These are phyloP conservation scores for Cryptosporidium felis DNA, from an alignment of 169 alveolate species.

Conservation along the genomic window DNA sequence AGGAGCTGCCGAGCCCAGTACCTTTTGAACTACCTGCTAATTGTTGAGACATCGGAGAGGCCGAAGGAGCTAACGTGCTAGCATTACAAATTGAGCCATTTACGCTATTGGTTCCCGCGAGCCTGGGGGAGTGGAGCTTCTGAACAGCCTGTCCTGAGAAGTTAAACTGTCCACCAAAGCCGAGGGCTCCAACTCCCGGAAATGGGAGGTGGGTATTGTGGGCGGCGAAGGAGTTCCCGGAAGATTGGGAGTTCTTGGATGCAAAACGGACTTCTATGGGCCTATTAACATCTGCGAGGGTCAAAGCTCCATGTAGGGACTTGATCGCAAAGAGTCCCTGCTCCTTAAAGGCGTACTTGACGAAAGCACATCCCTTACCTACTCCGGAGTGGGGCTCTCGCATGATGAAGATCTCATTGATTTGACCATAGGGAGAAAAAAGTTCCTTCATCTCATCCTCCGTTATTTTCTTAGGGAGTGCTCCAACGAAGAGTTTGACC, in stretches of 20 bases:
- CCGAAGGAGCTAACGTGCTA: constrained; percentile 7
- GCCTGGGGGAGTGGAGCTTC: constrained; percentile 7
- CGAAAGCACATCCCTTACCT: constrained; percentile 90
- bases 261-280: constrained; percentile 91
- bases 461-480: constrained; percentile 82
- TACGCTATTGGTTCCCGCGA: background rate
- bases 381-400: constrained; percentile 83
- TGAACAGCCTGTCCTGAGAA: background rate
- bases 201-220: background rate
- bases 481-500: constrained; percentile 89
- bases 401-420: constrained; percentile 87
- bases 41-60: constrained; percentile 17
- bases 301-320: constrained; percentile 80
- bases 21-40: background rate
- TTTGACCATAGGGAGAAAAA: constrained; percentile 84
- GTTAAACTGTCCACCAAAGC: background rate
- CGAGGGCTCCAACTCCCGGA: constrained; percentile 1
- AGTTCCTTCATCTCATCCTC: constrained; percentile 84
- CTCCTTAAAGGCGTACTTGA: constrained; percentile 86
- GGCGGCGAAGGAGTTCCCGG: background rate
- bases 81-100: background rate
- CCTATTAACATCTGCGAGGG: constrained; percentile 83
- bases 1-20: background rate
- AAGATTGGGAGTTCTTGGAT: background rate
- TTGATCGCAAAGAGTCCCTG: constrained; percentile 88